These are phyloP conservation scores for Diutina siamensis DNA, from an alignment of 1,139 yeast genomes.

Conservation along the genomic window DNA sequence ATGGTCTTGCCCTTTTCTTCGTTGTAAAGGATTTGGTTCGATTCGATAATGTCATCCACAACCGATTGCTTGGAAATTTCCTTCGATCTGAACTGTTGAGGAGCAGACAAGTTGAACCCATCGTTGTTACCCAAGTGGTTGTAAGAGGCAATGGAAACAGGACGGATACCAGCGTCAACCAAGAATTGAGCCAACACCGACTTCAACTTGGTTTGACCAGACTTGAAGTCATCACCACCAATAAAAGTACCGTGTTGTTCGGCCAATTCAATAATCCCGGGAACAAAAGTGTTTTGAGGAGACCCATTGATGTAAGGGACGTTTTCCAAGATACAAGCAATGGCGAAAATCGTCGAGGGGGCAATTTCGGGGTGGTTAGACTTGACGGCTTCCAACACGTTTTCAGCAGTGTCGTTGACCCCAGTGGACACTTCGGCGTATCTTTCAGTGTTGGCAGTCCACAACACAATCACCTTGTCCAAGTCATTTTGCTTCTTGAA, in stretches of 20 bases:
- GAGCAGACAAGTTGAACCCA: slow-evolving; percentile 85
- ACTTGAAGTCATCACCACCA: slow-evolving; percentile 96
- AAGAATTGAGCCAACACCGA: slow-evolving; percentile 91
- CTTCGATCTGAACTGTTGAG: slow-evolving; percentile 88
- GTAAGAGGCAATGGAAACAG: slow-evolving; percentile 86
- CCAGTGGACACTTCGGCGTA: slow-evolving; percentile 69
- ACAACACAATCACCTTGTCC: slow-evolving; percentile 80
- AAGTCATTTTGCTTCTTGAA: slow-evolving; percentile 65
- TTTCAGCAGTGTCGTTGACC: slow-evolving; percentile 82
- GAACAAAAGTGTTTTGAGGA: slow-evolving; percentile 95
- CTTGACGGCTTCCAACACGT: slow-evolving; percentile 64
- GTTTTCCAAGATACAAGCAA: slow-evolving; percentile 80
- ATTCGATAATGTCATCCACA: slow-evolving; percentile 87
- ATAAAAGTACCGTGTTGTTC: slow-evolving; percentile 67
- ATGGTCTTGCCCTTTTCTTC: slow-evolving; percentile 67
- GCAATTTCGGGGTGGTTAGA: slow-evolving; percentile 73
- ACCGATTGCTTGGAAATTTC: slow-evolving; percentile 91
- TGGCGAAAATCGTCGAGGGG: slow-evolving; percentile 87
- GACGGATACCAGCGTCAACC: slow-evolving; percentile 96
- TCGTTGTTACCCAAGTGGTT: slow-evolving; percentile 96
- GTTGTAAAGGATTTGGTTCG: slow-evolving; percentile 78
- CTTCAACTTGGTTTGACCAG: slow-evolving; percentile 93
- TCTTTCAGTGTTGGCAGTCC: slow-evolving; percentile 98
- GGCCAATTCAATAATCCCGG: slow-evolving; percentile 86
- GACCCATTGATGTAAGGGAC: slow-evolving; percentile 92